Base-by-base conservation (phyloP, 139 green algal species). In the Zygnema cylindricum region DNA sequence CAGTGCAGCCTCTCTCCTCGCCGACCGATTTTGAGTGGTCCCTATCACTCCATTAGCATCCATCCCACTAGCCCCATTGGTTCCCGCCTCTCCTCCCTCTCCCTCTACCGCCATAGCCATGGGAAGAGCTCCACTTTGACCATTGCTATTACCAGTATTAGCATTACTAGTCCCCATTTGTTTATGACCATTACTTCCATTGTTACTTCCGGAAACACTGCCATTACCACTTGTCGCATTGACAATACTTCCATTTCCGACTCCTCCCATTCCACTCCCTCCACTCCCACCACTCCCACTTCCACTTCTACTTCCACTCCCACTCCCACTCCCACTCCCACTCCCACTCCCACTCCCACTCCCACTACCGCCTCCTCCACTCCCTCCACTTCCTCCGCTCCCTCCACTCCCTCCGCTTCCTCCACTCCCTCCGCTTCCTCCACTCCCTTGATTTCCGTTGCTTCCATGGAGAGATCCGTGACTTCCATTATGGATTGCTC, bases 1-100 rank as follows among this genome's bases (percentile, higher is more conserved):
- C 22, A 92, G 76, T 41, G 88, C 88, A 30, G 88, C 88, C 43
- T 91, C 84, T 11, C 88, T 63, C 23, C 32, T 33, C 25, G 88
- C 88, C 25, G 36, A 85, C 35, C 57, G 86, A 16, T 79, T 43
- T 16, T 43, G 71, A 41, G 71, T 41, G 71, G 71, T 3, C 16
- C 71, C 71, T 43, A 79, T 16, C 71, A 79, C 36, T 41, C 38
- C 39, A 11, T 55, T 85, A 16, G 40, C 78, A 3, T 87, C 35
- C 22, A 49, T 33, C 25, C 77, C 77, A 33, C 77, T 84, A 33
- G 2, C 71, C 41, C 36, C 36, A 33, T 35, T 35, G 77, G 69
- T 84, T 43, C 55, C n/a, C 11, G 36, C 36, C 71, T 79, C 71
- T 41, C 71, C 71, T 16, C 38, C 36, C 71, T 79, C 71, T 43